These are phyloP conservation scores for Aspergillus caelatus DNA, from an alignment of 2,329 filamentous ascomycete genomes.

Conservation along the genomic window DNA sequence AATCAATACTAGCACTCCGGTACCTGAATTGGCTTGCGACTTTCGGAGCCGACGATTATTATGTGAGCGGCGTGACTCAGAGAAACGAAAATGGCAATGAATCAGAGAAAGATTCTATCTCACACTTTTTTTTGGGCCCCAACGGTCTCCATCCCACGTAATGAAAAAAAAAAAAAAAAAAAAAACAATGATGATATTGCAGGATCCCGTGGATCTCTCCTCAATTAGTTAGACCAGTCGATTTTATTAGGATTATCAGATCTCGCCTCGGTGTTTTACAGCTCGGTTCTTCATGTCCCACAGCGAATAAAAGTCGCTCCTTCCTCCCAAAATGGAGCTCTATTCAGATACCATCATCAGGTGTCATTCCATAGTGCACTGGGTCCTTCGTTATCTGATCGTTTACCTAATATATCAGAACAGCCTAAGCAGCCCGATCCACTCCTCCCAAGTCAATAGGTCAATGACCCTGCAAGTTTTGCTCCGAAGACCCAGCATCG, in stretches of 20 bases:
- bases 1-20: neutral
- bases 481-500: neutral
- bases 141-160: slow-evolving; percentile 15
- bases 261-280: slow-evolving; percentile 8
- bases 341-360: slow-evolving; percentile 10
- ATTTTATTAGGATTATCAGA: slow-evolving; percentile 10
- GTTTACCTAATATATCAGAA: slow-evolving; percentile 18
- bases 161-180: no score
- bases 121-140: neutral
- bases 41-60: slow-evolving; percentile 23
- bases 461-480: neutral
- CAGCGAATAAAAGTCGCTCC: slow-evolving; percentile 17
- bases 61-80: slow-evolving; percentile 16
- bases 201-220: slow-evolving; percentile 7
- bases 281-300: neutral
- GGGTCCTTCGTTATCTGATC: slow-evolving; percentile 27
- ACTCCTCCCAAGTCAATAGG: neutral
- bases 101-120: neutral
- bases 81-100: slow-evolving; percentile 7
- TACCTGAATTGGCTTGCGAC: slow-evolving; percentile 21
- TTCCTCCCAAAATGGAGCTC: slow-evolving; percentile 18
- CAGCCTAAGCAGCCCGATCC: neutral
- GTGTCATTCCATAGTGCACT: slow-evolving; percentile 10
- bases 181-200: slow-evolving; percentile 4
- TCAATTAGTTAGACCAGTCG: slow-evolving; percentile 6